Evolutionary conservation across 306 rosid genomes (phyloP).

Genomic region (Hippophae gyantsensis): DNA sequence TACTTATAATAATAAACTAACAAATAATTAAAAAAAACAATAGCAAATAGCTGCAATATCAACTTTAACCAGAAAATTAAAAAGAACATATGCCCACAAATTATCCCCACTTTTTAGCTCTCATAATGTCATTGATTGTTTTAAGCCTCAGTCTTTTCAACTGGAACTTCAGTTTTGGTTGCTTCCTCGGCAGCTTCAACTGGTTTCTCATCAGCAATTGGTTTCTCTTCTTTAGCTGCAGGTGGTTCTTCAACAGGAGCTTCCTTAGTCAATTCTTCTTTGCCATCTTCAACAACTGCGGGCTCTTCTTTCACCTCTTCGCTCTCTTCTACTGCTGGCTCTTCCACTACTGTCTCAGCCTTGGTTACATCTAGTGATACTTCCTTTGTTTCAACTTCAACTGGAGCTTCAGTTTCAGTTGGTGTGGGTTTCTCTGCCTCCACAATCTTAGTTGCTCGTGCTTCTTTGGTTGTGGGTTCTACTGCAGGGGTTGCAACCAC

Average conservation of each 20-base stretch:
- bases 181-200: slow-evolving; percentile 7
- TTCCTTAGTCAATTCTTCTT: background rate
- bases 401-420: slow-evolving; percentile 20
- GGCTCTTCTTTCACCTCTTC: slow-evolving; percentile 10
- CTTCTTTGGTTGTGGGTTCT: slow-evolving; percentile 15
- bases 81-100: background rate
- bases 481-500: slow-evolving; percentile 24
- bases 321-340: slow-evolving; percentile 16
- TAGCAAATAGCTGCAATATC: slow-evolving; percentile 16
- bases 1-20: slow-evolving; percentile 5
- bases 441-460: slow-evolving; percentile 6
- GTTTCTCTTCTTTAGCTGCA: slow-evolving; percentile 13
- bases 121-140: no score
- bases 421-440: slow-evolving; percentile 4
- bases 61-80: slow-evolving; percentile 32
- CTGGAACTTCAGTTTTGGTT: slow-evolving; percentile 17
- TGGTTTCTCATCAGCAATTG: slow-evolving; percentile 12
- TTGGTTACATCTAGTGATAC: slow-evolving; percentile 31
- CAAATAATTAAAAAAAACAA: slow-evolving; percentile 14
- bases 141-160: slow-evolving; percentile 51
- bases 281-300: background rate
- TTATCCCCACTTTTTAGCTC: background rate
- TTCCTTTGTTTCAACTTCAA: slow-evolving; percentile 40
- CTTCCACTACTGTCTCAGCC: slow-evolving; percentile 22
- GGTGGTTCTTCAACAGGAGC: slow-evolving; percentile 23